Base-by-base conservation (phyloP, 177 flowering plant genomes). In the Vitis hybrid region DNA sequence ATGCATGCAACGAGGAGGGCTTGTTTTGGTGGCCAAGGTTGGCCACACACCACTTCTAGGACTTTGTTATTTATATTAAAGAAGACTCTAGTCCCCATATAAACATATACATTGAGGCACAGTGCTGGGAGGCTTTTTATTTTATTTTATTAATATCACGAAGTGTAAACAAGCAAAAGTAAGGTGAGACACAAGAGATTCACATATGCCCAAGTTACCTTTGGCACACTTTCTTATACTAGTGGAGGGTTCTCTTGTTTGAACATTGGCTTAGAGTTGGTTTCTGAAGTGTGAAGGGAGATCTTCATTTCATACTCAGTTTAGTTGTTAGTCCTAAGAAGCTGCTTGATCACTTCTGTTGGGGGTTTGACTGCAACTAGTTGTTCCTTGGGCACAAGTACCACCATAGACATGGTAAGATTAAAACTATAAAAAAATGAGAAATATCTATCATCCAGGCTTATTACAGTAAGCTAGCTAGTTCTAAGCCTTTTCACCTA, bases 1-100 rank as follows among this genome's bases (percentile, higher is more conserved):
- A 85, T 88, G 84, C 86, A 83, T 77, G 85, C 84, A 74, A 79
- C 83, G 71, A 78, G 80, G 81, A 60, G 66, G 18, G 68, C 59
- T 60, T 61, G 52, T 72, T 60, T 73, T 66, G 71, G 60, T 74
- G 77, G 71, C 75, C 68, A 55, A 63, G 79, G 76, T 68, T 65
- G 67, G 63, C 67, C 65, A 50, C 80, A 59, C 74, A 76, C 78
- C 70, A 75, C 57, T 53, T 70, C 71, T 75, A 69, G 80, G 78
- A 69, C 66, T 76, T 58, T 54, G 67, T 34, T 61, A 19, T 74
- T 74, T 59, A 50, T 65, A 53, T 70, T 61, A 19, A 63, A 65
- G 55, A 31, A 2, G 26, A 16, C 65, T 62, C 66, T 16, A 52
- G 18, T 69, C 66, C 72, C 66, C 15, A 10, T 53, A 62, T 52